Conservation (phyloP, 768 basidiomycete genomes). For the Mrakia hoshinonis region DNA sequence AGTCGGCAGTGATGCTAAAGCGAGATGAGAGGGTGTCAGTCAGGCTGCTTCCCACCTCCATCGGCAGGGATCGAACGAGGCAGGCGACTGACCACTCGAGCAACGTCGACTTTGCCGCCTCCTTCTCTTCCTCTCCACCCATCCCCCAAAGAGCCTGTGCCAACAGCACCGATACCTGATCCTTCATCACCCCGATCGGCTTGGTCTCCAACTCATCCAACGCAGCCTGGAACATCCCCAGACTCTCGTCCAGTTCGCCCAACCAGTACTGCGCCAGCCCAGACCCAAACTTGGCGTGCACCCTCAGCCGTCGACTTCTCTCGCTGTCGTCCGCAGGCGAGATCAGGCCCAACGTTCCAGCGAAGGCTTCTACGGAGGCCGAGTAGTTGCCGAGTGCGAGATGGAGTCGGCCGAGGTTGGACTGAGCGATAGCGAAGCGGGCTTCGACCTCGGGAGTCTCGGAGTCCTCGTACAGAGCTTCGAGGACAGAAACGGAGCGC, state of each 20-base stretch:
- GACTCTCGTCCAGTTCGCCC: slow-evolving; percentile 54
- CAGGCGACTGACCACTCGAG: slow-evolving; percentile 61
- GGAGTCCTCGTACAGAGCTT: slow-evolving; percentile 74
- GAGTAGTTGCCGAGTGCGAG: slow-evolving; percentile 55
- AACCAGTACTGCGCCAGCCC: slow-evolving; percentile 64
- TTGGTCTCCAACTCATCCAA: slow-evolving; percentile 45
- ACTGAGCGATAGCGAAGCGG: slow-evolving; percentile 70
- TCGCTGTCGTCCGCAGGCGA: slow-evolving; percentile 48
- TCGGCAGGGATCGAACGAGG: neutral
- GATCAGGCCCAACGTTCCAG: slow-evolving; percentile 57
- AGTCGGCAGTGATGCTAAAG: slow-evolving; percentile 63
- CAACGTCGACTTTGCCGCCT: slow-evolving; percentile 66
- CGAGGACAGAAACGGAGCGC: slow-evolving; percentile 63
- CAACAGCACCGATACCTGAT: slow-evolving; percentile 68
- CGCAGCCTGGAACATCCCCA: slow-evolving; percentile 60
- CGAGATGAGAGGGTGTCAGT: neutral
- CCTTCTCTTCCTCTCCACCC: slow-evolving; percentile 63
- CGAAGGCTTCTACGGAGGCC: slow-evolving; percentile 60
- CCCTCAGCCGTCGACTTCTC: slow-evolving; percentile 39
- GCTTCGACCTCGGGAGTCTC: slow-evolving; percentile 71
- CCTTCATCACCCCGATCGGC: slow-evolving; percentile 44
- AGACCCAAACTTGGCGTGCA: slow-evolving; percentile 48
- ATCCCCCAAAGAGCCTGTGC: slow-evolving; percentile 77
- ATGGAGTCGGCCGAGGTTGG: slow-evolving; percentile 67
- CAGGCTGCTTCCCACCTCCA: neutral